Evolutionary conservation across 345 rosid species (phyloP).

Genomic region (Linum trigynum): DNA sequence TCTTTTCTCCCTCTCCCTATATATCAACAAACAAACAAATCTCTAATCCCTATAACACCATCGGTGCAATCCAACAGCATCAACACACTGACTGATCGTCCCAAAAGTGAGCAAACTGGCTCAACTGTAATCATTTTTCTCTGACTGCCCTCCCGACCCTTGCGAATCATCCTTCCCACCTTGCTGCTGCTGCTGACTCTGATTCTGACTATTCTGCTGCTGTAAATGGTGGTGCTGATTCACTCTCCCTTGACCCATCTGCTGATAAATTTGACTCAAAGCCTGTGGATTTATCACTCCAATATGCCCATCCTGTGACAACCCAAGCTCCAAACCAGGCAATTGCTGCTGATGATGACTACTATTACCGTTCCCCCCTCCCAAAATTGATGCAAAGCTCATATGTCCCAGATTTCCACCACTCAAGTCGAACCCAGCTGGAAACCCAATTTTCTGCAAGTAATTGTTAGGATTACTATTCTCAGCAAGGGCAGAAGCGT

Average conservation of each 20-base stretch:
- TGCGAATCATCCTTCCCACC: constrained; percentile 71
- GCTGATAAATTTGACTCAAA: constrained; percentile 80
- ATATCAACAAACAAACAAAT: no score
- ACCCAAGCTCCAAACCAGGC: constrained; percentile 90
- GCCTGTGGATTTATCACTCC: constrained; percentile 74
- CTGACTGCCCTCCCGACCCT: constrained; percentile 38
- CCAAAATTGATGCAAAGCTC: constrained; percentile 77
- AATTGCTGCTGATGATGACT: constrained; percentile 29
- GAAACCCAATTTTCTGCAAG: constrained; percentile 56
- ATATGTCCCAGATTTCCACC: constrained; percentile 48
- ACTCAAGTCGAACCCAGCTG: constrained; percentile 65
- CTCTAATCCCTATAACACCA: no score
- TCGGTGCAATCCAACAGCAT: constrained; percentile 29
- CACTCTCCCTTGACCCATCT: constrained; percentile 64
- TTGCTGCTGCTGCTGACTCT: neutral
- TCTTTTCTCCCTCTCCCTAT: no score
- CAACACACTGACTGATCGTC: constrained; percentile 27
- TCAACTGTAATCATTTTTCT: constrained; percentile 1
- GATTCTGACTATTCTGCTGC: constrained; percentile 27
- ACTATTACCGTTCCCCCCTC: constrained; percentile 20
- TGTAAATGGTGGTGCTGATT: constrained; percentile 38
- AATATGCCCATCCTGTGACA: constrained; percentile 87
- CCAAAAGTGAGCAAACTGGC: neutral
- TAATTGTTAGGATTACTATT: constrained; percentile 36
- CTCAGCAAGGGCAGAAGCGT: constrained; percentile 32